These are phyloP conservation scores for Hibiscus syriacus DNA, from an alignment of 345 rosid species.

Conservation along the genomic window DNA sequence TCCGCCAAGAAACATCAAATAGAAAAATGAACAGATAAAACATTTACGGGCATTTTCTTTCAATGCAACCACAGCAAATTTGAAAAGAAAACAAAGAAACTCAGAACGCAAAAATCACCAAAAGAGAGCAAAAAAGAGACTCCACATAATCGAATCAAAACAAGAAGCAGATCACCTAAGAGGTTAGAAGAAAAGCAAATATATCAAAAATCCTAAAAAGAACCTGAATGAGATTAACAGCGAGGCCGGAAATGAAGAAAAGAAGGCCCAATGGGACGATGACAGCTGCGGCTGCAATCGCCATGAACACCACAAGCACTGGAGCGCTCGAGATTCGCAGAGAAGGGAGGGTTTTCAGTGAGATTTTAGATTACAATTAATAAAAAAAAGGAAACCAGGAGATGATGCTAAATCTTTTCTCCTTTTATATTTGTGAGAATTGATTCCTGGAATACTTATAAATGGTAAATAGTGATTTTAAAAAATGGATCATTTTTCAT, in stretches of 20 bases:
- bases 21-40: no score
- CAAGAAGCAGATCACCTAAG: no score
- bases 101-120: no score
- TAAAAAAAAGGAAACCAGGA: not conserved
- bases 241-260: conserved; percentile 83
- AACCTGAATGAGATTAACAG: conserved; percentile 82
- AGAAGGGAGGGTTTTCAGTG: not conserved
- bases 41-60: no score
- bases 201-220: no score
- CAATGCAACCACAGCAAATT: no score
- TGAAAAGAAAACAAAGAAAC: no score
- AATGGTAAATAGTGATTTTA: no score
- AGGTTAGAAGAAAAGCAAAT: no score
- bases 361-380: not conserved
- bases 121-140: no score
- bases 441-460: not conserved
- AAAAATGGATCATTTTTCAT: not conserved
- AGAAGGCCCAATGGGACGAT: conserved; percentile 76
- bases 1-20: no score
- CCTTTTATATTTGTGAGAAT: not conserved
- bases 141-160: no score
- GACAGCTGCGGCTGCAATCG: conserved; percentile 65
- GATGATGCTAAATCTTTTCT: not conserved
- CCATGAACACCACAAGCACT: conserved; percentile 35
- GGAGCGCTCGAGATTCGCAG: not conserved